These are phyloP conservation scores for Amanita subjunquillea DNA, from an alignment of 768 basidiomycete species.

Conservation along the genomic window DNA sequence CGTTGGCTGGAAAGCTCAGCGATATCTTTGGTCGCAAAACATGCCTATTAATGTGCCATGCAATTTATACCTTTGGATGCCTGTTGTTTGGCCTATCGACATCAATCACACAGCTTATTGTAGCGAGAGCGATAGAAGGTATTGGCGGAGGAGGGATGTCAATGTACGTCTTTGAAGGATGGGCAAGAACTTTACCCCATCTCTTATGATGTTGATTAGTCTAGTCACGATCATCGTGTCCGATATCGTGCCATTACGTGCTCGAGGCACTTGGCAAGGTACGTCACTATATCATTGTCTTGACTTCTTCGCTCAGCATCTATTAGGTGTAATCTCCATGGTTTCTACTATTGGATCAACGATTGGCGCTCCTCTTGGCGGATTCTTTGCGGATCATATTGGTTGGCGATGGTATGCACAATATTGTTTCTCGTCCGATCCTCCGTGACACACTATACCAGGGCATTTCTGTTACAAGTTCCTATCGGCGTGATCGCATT, in stretches of 20 bases:
- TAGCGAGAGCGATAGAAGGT: slow-evolving; percentile 43
- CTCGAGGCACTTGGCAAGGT: slow-evolving; percentile 64
- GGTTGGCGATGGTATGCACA: slow-evolving; percentile 53
- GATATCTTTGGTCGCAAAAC: slow-evolving; percentile 57
- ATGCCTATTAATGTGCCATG: slow-evolving; percentile 46
- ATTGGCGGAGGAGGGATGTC: slow-evolving; percentile 56
- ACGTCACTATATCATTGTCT: background rate
- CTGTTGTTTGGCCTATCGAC: slow-evolving; percentile 42
- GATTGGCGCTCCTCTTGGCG: slow-evolving; percentile 54
- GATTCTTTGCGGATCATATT: slow-evolving; percentile 49
- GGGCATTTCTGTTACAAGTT: slow-evolving; percentile 53
- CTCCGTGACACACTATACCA: slow-evolving; percentile 8
- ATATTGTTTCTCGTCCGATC: too few species aligned
- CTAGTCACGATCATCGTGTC: slow-evolving; percentile 57
- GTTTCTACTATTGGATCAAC: slow-evolving; percentile 31
- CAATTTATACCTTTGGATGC: slow-evolving; percentile 42
- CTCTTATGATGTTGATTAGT: slow-evolving; percentile 16
- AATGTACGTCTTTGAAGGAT: slow-evolving; percentile 30
- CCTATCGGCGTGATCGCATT: slow-evolving; percentile 50
- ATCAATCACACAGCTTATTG: slow-evolving; percentile 44
- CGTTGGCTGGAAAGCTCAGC: slow-evolving; percentile 54
- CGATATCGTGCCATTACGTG: slow-evolving; percentile 51
- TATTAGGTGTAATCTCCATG: too few species aligned
- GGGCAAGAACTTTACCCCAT: background rate
- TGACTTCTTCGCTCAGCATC: background rate